These are phyloP conservation scores for Gastrolobium bilobum DNA, from an alignment of 306 rosid species.

Conservation along the genomic window DNA sequence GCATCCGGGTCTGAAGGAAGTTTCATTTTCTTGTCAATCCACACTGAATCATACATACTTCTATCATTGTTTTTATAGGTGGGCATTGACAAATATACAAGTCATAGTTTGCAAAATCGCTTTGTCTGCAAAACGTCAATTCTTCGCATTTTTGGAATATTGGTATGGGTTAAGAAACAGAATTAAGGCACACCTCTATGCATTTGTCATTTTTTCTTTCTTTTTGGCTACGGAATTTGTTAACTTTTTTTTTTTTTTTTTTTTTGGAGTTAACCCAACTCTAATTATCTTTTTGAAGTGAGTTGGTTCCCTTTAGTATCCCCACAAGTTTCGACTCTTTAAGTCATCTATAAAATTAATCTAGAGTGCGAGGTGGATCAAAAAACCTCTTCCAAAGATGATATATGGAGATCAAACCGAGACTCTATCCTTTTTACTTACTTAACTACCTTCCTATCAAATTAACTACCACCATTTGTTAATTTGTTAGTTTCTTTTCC, in stretches of 20 bases:
- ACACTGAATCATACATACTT: not conserved
- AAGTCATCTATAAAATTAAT: too few relatives aligned
- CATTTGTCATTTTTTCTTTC: not conserved
- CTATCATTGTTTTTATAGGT: not conserved
- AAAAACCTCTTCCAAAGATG: too few relatives aligned
- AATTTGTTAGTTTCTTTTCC: not conserved
- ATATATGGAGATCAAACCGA: too few relatives aligned
- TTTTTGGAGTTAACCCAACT: too few relatives aligned
- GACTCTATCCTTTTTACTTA: too few relatives aligned
- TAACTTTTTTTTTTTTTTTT: too few relatives aligned
- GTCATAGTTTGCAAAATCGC: not conserved
- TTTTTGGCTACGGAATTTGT: not conserved
- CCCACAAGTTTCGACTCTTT: too few relatives aligned
- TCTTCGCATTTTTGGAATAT: not conserved
- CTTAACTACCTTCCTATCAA: too few relatives aligned
- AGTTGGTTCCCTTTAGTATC: too few relatives aligned
- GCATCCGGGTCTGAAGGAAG: not conserved
- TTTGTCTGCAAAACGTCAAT: not conserved
- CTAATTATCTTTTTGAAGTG: too few relatives aligned
- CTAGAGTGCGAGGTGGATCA: too few relatives aligned
- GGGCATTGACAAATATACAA: not conserved
- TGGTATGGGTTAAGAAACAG: not conserved
- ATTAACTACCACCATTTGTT: too few relatives aligned
- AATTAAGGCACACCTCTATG: not conserved
- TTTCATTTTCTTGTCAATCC: slow-evolving; percentile 11